A percentile compares a stretch with the other conserved stretches of the same genome.
These are phyloP conservation scores for Microsporum ferrugineum DNA, from an alignment of 2,329 filamentous ascomycete genomes.

Conservation along the genomic window DNA sequence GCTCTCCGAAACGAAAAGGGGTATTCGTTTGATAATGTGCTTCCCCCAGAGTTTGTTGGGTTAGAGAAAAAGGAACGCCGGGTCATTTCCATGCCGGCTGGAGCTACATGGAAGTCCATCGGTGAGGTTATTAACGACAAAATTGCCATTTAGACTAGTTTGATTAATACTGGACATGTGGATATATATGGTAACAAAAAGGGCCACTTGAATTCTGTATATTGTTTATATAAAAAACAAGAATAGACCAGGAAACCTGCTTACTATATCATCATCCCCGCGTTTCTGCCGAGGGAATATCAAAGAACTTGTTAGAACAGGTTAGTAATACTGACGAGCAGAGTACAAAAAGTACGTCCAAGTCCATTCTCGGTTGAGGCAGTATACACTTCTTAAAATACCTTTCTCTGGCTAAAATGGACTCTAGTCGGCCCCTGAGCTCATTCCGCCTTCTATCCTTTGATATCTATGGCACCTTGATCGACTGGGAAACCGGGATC, in stretches of 20 bases:
- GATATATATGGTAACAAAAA: neutral
- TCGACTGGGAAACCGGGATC: slow-evolving; percentile 66
- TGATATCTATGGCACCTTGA: slow-evolving; percentile 68
- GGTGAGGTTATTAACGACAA: slow-evolving; percentile 63
- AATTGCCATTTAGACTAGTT: slow-evolving; percentile 35
- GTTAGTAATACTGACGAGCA: neutral
- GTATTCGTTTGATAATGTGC: slow-evolving; percentile 67
- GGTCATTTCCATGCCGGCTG: slow-evolving; percentile 55
- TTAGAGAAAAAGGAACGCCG: slow-evolving; percentile 65
- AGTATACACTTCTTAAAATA: neutral
- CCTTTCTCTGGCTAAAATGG: neutral
- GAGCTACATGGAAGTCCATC: slow-evolving; percentile 59
- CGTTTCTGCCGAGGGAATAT: neutral
- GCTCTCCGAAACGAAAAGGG: slow-evolving; percentile 60
- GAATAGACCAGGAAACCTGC: neutral
- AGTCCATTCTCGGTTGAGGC: neutral
- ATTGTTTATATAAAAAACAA: neutral
- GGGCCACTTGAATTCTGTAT: neutral
- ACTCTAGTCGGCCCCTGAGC: slow-evolving; percentile 13
- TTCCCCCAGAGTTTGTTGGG: slow-evolving; percentile 71
- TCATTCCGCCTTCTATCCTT: slow-evolving; percentile 51
- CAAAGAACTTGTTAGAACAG: neutral
- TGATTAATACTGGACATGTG: neutral
- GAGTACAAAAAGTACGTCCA: neutral
- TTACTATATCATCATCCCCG: neutral